Evolutionary conservation across 2,329 filamentous ascomycete genomes (phyloP), one percentile per base, ranked within the genome.

Genomic region (Leptographium lundbergii): DNA sequence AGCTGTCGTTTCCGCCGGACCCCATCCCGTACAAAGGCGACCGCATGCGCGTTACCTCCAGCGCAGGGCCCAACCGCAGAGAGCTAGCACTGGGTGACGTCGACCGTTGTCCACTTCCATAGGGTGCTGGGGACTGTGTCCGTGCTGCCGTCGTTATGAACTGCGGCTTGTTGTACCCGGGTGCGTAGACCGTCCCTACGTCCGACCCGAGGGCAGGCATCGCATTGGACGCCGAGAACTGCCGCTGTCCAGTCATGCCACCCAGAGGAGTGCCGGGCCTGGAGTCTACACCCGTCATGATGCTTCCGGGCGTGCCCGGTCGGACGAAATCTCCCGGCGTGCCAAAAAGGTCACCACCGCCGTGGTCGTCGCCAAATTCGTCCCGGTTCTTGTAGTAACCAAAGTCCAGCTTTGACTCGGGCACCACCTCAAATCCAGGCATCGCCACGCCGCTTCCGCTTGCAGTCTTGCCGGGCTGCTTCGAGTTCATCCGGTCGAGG

Each of bases 301-400:
- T 71, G 32, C 79, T 81, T 14, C 77, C 76, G 0, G 85, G 85
- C 0, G 85, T 88, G 22, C 78, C 81, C 0, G 85, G 80, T 1
- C 86, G 77, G 19, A 79, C 71, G 2, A 85, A 72, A 62, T 88
- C 86, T 27, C 75, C 73, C 2, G 79, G 72, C 17, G 74, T 77
- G 3, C 86, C 87, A 62, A 81, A 86, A 7, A 86, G 75, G 36
- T 82, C 81, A 25, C 87, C 88, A 6, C 88, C 91, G n/a, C 90
- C 90, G 64, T 91, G 87, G 58, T 94, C 89, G 13, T 91, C 86
- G 1, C 85, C 84, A 72, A 97, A 96, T 65, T 96, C 92, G 2
- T 88, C 81, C 1, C 90, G 81, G 70, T 96, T 87, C 72, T 95
- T 96, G 78, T 86, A 97, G 73, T 90, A 92, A 61, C 90, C 85